A percentile compares a stretch with the other conserved stretches of the same genome.
Evolutionary conservation across 2,329 filamentous ascomycete genomes (phyloP).

Genomic region (Didymella glomerata): DNA sequence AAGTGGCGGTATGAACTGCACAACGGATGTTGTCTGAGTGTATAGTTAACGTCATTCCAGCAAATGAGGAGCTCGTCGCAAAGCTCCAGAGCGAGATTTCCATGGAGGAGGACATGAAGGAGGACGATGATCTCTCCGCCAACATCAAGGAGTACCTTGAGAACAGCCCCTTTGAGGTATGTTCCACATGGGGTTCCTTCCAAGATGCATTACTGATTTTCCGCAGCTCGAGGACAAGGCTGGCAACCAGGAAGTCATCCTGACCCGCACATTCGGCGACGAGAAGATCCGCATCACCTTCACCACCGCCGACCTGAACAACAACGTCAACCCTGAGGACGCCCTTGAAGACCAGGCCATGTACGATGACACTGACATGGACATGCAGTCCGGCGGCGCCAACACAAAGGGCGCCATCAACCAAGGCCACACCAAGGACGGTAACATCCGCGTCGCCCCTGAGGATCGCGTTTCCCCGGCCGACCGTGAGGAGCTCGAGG

Average conservation of each 20-base stretch:
- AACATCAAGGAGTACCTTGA: constrained; percentile 89
- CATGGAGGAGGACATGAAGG: constrained; percentile 81
- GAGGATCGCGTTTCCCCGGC: constrained; percentile 66
- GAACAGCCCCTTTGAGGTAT: constrained; percentile 81
- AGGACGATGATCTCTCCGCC: constrained; percentile 73
- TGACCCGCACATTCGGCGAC: constrained; percentile 83
- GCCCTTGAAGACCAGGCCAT: constrained; percentile 64
- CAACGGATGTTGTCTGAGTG: too few relatives aligned
- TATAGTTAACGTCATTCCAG: constrained; percentile 31
- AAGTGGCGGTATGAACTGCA: constrained; percentile 29
- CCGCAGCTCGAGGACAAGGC: constrained; percentile 72
- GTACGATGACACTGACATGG: constrained; percentile 49
- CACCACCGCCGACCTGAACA: constrained; percentile 82
- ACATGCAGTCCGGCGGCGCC: constrained; percentile 63
- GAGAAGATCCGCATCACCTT: constrained; percentile 91
- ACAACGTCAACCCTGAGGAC: constrained; percentile 47
- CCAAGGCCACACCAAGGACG: constrained; percentile 59
- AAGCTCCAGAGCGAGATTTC: constrained; percentile 72
- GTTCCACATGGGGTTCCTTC: background rate
- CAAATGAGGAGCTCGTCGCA: constrained; percentile 79
- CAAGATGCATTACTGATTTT: background rate
- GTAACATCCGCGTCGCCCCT: constrained; percentile 63
- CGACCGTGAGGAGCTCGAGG: constrained; percentile 65
- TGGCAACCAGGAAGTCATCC: constrained; percentile 86
- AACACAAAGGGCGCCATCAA: constrained; percentile 66